phyloP scores from a whole-genome alignment of 805 yeast genomes.

The Starmerella lactis-condensi region DNA sequence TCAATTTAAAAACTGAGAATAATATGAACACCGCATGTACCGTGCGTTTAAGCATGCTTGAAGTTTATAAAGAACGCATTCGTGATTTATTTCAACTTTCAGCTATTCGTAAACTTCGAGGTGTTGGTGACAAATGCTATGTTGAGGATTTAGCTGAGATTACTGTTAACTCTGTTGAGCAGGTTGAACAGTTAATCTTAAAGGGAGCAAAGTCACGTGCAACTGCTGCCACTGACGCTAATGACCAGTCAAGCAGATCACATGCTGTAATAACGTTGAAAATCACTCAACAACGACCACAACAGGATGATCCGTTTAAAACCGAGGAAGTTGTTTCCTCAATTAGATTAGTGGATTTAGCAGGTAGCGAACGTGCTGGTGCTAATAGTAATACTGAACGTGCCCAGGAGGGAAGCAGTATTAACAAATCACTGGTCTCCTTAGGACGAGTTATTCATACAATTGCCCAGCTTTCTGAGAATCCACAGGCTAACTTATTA shows the following conservation, averaged over 20 bases:
- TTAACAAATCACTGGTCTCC: constrained; percentile 60
- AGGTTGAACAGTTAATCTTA: constrained; percentile 31
- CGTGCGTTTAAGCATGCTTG: constrained; percentile 44
- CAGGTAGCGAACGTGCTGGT: constrained; percentile 59
- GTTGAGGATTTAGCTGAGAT: constrained; percentile 48
- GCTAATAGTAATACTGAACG: constrained; percentile 43
- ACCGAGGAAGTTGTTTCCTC: constrained; percentile 36
- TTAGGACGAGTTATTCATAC: constrained; percentile 49
- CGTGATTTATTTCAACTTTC: constrained; percentile 34
- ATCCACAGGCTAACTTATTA: constrained; percentile 15
- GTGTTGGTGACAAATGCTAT: constrained; percentile 46
- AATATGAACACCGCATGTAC: constrained; percentile 25
- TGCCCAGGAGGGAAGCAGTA: constrained; percentile 55
- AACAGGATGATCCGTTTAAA: constrained; percentile 18
- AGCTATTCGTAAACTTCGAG: constrained; percentile 36
- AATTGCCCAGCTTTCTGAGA: constrained; percentile 25
- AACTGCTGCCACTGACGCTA: constrained; percentile 58
- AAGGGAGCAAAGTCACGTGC: constrained; percentile 41
- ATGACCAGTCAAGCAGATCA: constrained; percentile 55
- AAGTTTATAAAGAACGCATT: constrained; percentile 62
- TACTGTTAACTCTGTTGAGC: constrained; percentile 30
- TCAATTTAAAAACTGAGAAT: constrained; percentile 27
- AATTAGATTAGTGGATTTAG: constrained; percentile 56
- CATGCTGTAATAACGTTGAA: constrained; percentile 59
- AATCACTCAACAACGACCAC: constrained; percentile 37